These are phyloP conservation scores for Kurtzmaniella fragi DNA, from an alignment of 805 yeast genomes.

Conservation along the genomic window DNA sequence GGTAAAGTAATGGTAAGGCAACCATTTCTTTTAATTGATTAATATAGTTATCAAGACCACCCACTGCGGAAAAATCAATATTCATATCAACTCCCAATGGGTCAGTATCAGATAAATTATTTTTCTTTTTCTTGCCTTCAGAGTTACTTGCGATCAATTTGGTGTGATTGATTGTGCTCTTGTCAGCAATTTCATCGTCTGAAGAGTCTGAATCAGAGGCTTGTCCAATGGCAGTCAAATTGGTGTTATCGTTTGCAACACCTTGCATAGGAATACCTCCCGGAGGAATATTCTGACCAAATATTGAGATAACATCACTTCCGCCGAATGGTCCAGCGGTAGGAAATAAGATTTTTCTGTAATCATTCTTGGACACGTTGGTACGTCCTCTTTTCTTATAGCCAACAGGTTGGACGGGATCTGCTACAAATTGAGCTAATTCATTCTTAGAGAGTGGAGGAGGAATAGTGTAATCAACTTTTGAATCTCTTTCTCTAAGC, in stretches of 20 bases:
- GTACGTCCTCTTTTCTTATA: conserved; percentile 32
- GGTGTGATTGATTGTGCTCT: conserved; percentile 16
- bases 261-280: conserved; percentile 40
- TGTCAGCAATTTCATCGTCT: conserved; percentile 44
- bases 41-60: conserved; percentile 88
- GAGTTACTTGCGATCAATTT: conserved; percentile 28
- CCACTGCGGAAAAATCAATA: conserved; percentile 79
- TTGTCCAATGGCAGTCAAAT: conserved; percentile 29
- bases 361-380: conserved; percentile 39
- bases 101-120: conserved; percentile 77
- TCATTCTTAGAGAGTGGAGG: conserved; percentile 61
- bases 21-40: conserved; percentile 96
- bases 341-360: conserved; percentile 71
- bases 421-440: conserved; percentile 17
- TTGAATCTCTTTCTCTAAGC: conserved; percentile 46
- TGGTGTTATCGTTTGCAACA: conserved; percentile 16
- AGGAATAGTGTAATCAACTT: conserved; percentile 72
- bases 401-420: conserved; percentile 10
- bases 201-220: conserved; percentile 56
- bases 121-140: conserved; percentile 43
- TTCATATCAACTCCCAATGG: conserved; percentile 88
- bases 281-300: conserved; percentile 62
- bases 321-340: conserved; percentile 99
- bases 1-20: conserved; percentile 84
- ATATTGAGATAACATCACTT: conserved; percentile 80